Evolutionary conservation across 2,329 filamentous ascomycete species (phyloP), one percentile per base, ranked within the genome.

Genomic region (Lachnellula cervina): DNA sequence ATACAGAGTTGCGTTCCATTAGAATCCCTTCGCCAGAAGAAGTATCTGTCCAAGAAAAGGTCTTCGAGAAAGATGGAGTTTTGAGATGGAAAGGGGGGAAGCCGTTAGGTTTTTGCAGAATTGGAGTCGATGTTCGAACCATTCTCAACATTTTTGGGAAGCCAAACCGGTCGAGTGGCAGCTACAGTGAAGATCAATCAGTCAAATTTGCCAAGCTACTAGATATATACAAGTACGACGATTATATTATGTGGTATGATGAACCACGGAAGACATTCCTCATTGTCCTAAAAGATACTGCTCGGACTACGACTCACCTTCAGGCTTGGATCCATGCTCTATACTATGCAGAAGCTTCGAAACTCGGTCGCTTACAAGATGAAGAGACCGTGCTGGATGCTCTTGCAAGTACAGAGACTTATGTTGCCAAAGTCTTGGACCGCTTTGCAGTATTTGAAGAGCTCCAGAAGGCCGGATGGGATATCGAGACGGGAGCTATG

Each of bases 281-380:
- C 42, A 85, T 92, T 59, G 78, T 86, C 11, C 69, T 93, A 46
- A 90, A 89, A 69, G 76, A 80, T 52, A 76, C 72, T 2, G 79
- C 77, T 19, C 72, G 72, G 2, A 68, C 80, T 13, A 65, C 64
- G 21, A 72, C 77, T 19, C 79, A 86, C 58, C 69, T 88, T 7
- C 78, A 78, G 63, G 83, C 81, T 28, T 88, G 84, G 83, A 77
- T 77, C 64, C 83, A 86, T 66, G 82, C 81, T 9, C 68, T 86
- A 51, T 57, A 77, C 77, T 42, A 68, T 66, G 54, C 53, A 40
- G 16, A 51, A 32, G 38, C 9, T 47, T 47, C 40, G 40, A 34
- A 14, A 8, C 17, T 19, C 32, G 9, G 5, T 6, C 19, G 38
- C 2, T 14, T 49, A 23, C 11, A 50, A 38, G 42, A 54, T n/a